Conservation (phyloP, 139 green algal species). For the Haematococcus sp. region DNA sequence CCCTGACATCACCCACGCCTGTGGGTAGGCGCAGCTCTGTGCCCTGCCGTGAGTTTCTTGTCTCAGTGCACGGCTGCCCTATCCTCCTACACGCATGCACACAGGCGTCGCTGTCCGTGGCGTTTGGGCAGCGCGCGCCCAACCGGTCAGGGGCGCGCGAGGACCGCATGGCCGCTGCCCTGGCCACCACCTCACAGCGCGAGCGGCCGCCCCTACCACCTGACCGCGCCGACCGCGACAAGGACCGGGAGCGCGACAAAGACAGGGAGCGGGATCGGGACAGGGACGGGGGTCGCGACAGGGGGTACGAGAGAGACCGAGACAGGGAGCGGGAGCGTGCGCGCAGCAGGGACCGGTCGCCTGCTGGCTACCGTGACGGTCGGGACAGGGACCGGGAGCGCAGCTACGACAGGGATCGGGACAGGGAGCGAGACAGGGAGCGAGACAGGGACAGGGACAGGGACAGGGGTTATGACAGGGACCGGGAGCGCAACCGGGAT, state of each 20-base stretch:
- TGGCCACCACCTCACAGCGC: neutral
- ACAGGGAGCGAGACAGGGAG: neutral
- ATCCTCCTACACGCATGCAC: no score
- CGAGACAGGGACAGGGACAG: neutral
- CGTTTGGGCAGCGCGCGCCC: slow-evolving; percentile 88
- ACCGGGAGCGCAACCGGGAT: neutral
- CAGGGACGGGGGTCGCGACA: slow-evolving; percentile 2
- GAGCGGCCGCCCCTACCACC: slow-evolving; percentile 16
- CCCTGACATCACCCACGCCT: no score
- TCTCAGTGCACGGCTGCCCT: no score
- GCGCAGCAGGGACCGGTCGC: neutral
- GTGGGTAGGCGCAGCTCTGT: no score
- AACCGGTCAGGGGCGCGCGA: slow-evolving; percentile 76
- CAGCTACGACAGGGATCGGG: slow-evolving; percentile 3
- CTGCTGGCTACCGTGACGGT: no score
- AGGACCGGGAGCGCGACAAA: slow-evolving; percentile 5
- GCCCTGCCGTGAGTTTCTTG: no score
- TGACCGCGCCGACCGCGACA: slow-evolving; percentile 19
- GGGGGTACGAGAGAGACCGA: slow-evolving; percentile 9
- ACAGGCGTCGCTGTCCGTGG: slow-evolving; percentile 80
- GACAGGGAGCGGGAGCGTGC: slow-evolving; percentile 1
- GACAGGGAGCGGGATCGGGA: slow-evolving; percentile 14
- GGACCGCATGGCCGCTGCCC: slow-evolving; percentile 43
- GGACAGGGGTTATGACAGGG: neutral
- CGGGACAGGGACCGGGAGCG: slow-evolving; percentile 15